Evolutionary conservation across 805 yeast genomes (phyloP).

Genomic region (Jamesozyma hellenica): DNA sequence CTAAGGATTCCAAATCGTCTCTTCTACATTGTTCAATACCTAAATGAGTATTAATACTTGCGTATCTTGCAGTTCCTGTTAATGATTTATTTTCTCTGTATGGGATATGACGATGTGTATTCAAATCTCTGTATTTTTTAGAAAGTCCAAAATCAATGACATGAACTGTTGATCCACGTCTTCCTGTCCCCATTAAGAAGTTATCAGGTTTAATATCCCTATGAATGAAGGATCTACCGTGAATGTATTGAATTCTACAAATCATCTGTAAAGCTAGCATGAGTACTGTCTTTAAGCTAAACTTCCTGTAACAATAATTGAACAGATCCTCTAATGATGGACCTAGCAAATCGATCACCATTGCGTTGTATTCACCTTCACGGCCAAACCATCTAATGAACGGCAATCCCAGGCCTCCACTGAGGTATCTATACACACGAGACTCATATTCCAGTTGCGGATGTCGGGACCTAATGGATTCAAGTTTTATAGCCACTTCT

Average conservation of each 20-base stretch:
- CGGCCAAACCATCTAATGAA: slow-evolving; percentile 95
- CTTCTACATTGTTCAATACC: slow-evolving; percentile 96
- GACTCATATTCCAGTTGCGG: slow-evolving; percentile 97
- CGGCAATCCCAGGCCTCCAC: slow-evolving; percentile 97
- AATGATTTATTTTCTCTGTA: slow-evolving; percentile 92
- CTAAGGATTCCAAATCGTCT: slow-evolving; percentile 91
- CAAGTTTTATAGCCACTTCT: slow-evolving; percentile 94
- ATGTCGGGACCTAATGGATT: slow-evolving; percentile 81
- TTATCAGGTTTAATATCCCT: slow-evolving; percentile 82
- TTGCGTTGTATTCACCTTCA: slow-evolving; percentile 91
- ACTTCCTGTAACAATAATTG: slow-evolving; percentile 90
- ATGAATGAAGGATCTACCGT: slow-evolving; percentile 85
- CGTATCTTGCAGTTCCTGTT: slow-evolving; percentile 97
- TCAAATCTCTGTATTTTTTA: slow-evolving; percentile 86
- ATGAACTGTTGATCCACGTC: slow-evolving; percentile 90
- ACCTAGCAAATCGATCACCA: slow-evolving; percentile 92
- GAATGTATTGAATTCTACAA: slow-evolving; percentile 90
- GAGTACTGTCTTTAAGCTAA: slow-evolving; percentile 85
- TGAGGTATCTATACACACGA: slow-evolving; percentile 82
- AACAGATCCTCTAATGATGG: slow-evolving; percentile 92
- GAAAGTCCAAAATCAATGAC: slow-evolving; percentile 92
- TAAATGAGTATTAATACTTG: slow-evolving; percentile 87
- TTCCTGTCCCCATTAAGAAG: slow-evolving; percentile 78
- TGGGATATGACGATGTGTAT: slow-evolving; percentile 89
- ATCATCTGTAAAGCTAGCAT: slow-evolving; percentile 89